Base-by-base conservation (phyloP, 129 eudicot species). In the Tanacetum coccineum region DNA sequence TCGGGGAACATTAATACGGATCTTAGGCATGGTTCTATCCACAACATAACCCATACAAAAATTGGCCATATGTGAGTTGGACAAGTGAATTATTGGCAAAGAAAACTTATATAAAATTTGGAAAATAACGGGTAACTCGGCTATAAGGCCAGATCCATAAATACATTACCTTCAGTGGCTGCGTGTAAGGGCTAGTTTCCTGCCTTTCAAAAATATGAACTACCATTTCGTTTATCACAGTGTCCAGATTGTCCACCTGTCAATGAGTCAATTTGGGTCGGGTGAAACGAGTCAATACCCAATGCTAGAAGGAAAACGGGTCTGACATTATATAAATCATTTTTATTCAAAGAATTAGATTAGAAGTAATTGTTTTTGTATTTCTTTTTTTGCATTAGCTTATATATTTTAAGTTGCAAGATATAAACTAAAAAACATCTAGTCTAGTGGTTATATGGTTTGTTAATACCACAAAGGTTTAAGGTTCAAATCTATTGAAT, bases 21-120 rank as follows among this genome's bases (percentile, higher is more conserved):
- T 78, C 75, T 89, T 93, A 70, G 70, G 83, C 99, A 93, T 93
- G 32, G 56, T 46, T 82, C 96, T 95, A 55, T 82, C 88, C 15
- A 84, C 90, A 62, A 89, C 87, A n/a, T n/a, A 42, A 79, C 82
- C 99, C 99, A 93, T 9, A 90, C 99, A 32, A 77, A 86, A 84
- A 82, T 55, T 79, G 92, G 36, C 99, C 99, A 54, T 81, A 71
- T 78, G 78, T 52, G 81, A 70, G 75, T 87, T 89, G 90, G 57
- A 80, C 82, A 52, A 93, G 75, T 93, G 99, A 75, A 93, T 81
- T 72, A 93, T 89, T 93, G 86, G 61, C 30, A 73, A 49, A 68
- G n/a, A 12, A 44, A 13, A 64, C 9, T n/a, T 17, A 46, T 18
- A 45, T 6, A 20, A 21, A 56, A 62, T 25, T 32, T n/a, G 58